These are phyloP conservation scores for Lactarius hatsudake DNA, from an alignment of 768 basidiomycete species.

Conservation along the genomic window DNA sequence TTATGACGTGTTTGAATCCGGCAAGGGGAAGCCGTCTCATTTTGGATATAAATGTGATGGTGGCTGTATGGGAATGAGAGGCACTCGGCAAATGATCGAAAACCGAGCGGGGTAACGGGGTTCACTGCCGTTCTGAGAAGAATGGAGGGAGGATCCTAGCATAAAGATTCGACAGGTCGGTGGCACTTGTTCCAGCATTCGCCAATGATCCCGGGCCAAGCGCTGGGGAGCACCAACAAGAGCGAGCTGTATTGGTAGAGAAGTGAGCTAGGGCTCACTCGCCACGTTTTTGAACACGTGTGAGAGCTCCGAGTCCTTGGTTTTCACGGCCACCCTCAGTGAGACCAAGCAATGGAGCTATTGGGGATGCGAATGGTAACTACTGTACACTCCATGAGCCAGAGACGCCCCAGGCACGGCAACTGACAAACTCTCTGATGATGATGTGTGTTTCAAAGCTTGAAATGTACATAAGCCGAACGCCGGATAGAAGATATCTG, in stretches of 20 bases:
- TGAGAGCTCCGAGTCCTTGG: not conserved
- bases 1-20: not conserved
- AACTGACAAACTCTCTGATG: no score
- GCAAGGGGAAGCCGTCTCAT: not conserved
- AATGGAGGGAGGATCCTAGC: not conserved
- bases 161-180: not conserved
- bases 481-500: no score
- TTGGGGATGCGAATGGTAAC: not conserved
- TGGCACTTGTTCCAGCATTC: not conserved
- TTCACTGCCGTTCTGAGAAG: not conserved
- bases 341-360: not conserved
- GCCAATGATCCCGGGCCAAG: no score
- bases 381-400: no score
- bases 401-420: no score
- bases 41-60: not conserved
- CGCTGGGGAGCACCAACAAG: not conserved
- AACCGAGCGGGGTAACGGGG: not conserved
- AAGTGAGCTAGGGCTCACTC: not conserved
- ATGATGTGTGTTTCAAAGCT: no score
- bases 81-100: not conserved
- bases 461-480: no score
- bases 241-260: not conserved
- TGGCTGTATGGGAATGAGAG: not conserved
- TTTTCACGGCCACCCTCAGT: not conserved
- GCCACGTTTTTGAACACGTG: not conserved